phyloP scores from a whole-genome alignment of 225 moss, liverwort and hornwort genomes.

The Takakia lepidozioides region DNA sequence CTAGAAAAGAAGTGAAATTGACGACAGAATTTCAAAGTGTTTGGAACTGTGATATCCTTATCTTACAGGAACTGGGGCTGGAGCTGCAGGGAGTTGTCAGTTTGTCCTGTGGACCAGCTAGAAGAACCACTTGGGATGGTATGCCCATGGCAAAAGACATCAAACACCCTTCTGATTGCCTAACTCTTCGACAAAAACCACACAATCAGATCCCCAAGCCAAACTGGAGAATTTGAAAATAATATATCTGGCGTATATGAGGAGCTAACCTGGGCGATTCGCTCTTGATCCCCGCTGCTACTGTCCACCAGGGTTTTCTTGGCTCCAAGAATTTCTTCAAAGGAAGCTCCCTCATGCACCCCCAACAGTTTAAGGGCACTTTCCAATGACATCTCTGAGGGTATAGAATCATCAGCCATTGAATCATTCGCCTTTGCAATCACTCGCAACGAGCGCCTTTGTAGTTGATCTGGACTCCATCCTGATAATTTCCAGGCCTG shows the following conservation, averaged over 20 bases:
- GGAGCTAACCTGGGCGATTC: conserved; percentile 54
- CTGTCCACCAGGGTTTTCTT: conserved; percentile 66
- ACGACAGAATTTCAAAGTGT: background rate
- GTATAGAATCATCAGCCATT: conserved; percentile 70
- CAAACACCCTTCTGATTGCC: conserved; percentile 7
- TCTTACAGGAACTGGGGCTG: too few relatives aligned
- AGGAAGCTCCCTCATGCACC: conserved; percentile 78
- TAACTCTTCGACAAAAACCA: conserved; percentile 4
- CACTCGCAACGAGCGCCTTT: conserved; percentile 35
- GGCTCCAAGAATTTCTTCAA: conserved; percentile 79
- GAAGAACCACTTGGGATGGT: background rate
- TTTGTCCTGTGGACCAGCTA: background rate
- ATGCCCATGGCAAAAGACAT: too few relatives aligned
- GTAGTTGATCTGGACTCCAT: conserved; percentile 14
- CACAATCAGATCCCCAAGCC: too few relatives aligned
- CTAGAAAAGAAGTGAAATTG: too few relatives aligned
- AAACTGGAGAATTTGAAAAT: too few relatives aligned
- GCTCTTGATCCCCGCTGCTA: conserved; percentile 69
- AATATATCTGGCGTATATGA: background rate
- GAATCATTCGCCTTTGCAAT: conserved; percentile 74
- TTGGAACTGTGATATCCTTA: too few relatives aligned
- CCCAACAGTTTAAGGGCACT: conserved; percentile 81
- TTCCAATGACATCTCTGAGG: conserved; percentile 79
- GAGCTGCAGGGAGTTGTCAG: too few relatives aligned
- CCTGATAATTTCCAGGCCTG: background rate